Conservation (phyloP, 805 yeast genomes). For the Cyberlindnera xishuangbannaensis region DNA sequence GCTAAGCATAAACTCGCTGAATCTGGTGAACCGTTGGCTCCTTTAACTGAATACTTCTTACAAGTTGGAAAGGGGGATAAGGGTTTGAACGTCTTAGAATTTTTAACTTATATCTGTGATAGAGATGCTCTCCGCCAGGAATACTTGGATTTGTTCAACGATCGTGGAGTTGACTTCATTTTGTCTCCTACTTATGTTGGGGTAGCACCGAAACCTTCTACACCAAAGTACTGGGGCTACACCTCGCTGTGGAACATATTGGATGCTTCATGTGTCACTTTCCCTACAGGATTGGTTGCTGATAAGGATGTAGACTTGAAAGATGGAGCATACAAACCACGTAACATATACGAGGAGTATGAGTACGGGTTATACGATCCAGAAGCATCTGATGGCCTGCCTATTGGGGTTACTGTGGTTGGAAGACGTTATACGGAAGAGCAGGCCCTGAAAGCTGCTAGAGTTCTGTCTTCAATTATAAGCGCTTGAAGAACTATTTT, state of each 20-base stretch:
- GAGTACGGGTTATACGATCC: conserved; percentile 28
- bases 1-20: conserved; percentile 45
- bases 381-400: conserved; percentile 47
- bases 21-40: conserved; percentile 69
- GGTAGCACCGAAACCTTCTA: conserved; percentile 63
- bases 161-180: conserved; percentile 56
- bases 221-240: conserved; percentile 73
- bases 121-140: conserved; percentile 58
- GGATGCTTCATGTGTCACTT: conserved; percentile 60
- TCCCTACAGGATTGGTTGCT: conserved; percentile 43
- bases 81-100: conserved; percentile 41
- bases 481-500: no score
- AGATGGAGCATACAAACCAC: conserved; percentile 24
- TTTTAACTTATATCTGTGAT: conserved; percentile 45
- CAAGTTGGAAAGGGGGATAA: conserved; percentile 53
- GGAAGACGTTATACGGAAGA: conserved; percentile 48
- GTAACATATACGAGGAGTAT: conserved; percentile 29
- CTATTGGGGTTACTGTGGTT: conserved; percentile 42
- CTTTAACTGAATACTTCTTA: conserved; percentile 58
- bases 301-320: conserved; percentile 44
- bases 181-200: conserved; percentile 63
- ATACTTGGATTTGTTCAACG: conserved; percentile 46
- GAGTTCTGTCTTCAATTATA: conserved; percentile 2
- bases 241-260: conserved; percentile 67
- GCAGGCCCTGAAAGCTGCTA: conserved; percentile 23